Evolutionary conservation across 2,329 filamentous ascomycete species (phyloP), one percentile per base, ranked within the genome.

Genomic region (Beauveria scarabaeidicola): DNA sequence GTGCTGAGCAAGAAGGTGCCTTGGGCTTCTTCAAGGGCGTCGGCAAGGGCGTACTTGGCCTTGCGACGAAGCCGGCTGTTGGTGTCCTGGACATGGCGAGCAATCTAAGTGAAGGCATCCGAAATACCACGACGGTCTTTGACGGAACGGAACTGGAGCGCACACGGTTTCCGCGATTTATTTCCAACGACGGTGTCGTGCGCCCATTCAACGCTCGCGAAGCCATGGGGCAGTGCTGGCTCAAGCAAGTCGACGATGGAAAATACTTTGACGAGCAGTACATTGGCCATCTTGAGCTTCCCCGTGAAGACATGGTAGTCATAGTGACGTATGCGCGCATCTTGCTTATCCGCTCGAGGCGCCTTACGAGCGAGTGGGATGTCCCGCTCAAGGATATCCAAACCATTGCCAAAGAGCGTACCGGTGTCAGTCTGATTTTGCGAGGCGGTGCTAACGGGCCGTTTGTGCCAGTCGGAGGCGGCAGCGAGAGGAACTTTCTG

Each of bases 231-330:
- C 94, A 99, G 72, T 97, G 91, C 78, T 99, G 94, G 95, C 86
- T 99, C 64, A 99, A 99, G 80, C 96, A 96, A 61, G 86, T 96
- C 11, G 94, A 99, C 74, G 94, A 97, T 64, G 94, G 94, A 63
- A 94, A 92, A 72, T 97, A 93, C 79, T 99, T 99, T 82, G 88
- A 96, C 75, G 94, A 99, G 74, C 84, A 91, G 70, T 99, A 99
- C 76, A 94, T 99, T 72, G 95, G 92, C 5, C 95, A 99, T 70
- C 80, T 99, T 5, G 93, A 99, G 74, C 82, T 99, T 27, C 89
- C 91, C 11, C 85, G 87, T 62, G 90, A 94, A 71, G 92, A 95
- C 70, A 89, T 91, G 79, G 86, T 93, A 60, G 88, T 92, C 52
- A 90, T 97, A 84, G 82, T 99, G 62, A 97, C 90, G 10, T 94